Base-by-base conservation (phyloP, 768 basidiomycete genomes). In the Leccinum boreale region DNA sequence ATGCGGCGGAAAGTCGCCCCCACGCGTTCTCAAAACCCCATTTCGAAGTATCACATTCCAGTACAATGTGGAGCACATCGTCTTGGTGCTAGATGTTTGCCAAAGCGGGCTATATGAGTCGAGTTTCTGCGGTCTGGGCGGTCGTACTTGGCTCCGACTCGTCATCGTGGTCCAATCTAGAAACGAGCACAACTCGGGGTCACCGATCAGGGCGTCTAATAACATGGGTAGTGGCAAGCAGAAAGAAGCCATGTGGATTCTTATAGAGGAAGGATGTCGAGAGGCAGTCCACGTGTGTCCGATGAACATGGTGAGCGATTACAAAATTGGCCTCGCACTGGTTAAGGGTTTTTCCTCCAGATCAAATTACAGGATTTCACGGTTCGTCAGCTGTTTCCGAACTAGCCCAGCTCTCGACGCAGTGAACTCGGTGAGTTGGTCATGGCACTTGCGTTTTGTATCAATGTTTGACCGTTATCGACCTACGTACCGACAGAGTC, bases 21-120 rank as follows among this genome's bases (percentile, higher is more conserved):
- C n/a, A 14, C 84, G 81, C 57, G 66, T 69, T n/a, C 76, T 86
- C 48, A 84, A 84, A 44, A 77, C 78, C 2, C 76, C 78, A 2
- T 70, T 84, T 44, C 72, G 73, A 10, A 61, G 69, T 2, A 35
- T 66, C 15, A 44, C 53, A 6, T 56, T 52, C 4, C 59, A 23
- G 0, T 59, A 58, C 6, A 53, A 47, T 47, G 42, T 36, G 51
- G 55, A 59, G 4, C 65, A 70, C 45, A 45, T 70, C 11, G 14
- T 58, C 6, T 55, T 62, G 15, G 58, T 81, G 2, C 60, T 85
- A 14, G 61, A 73, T 3, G 54, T 80, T 17, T 82, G 82, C 60
- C 57, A 64, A 10, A 58, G 70, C 15, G 81, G 85, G 62, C 70
- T 70, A 52, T 88, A 84, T 61, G 63, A 85, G 19, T 64, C 88